phyloP scores from a whole-genome alignment of 2,329 filamentous ascomycete genomes.

The Arthrobotrys sinensis region DNA sequence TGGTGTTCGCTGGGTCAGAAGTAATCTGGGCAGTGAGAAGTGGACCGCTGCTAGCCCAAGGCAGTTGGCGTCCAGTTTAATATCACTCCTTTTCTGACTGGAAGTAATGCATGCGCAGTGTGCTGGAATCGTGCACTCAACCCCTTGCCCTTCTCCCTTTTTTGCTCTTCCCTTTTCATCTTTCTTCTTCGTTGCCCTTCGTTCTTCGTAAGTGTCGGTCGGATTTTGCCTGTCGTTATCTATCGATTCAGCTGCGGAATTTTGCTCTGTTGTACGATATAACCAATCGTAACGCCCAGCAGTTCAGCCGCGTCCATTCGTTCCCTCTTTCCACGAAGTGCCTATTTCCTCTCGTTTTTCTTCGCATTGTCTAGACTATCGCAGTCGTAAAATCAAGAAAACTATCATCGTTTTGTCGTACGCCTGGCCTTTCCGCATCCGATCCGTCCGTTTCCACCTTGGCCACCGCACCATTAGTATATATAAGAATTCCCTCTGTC shows the following conservation, averaged over 20 bases:
- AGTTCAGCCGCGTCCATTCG: slow-evolving; percentile 58
- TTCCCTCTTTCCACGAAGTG: slow-evolving; percentile 25
- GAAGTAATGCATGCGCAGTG: slow-evolving; percentile 13
- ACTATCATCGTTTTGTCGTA: slow-evolving; percentile 17
- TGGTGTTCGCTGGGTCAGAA: slow-evolving; percentile 1
- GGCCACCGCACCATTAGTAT: neutral
- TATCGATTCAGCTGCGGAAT: slow-evolving; percentile 37
- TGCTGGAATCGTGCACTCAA: slow-evolving; percentile 20
- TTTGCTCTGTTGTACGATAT: slow-evolving; percentile 30
- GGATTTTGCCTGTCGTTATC: slow-evolving; percentile 20
- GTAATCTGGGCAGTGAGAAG: slow-evolving; percentile 12
- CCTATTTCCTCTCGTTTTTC: slow-evolving; percentile 3
- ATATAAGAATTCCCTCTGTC: slow-evolving; percentile 14
- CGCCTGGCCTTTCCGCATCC: slow-evolving; percentile 42
- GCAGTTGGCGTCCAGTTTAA: slow-evolving; percentile 19
- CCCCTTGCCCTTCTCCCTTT: slow-evolving; percentile 22
- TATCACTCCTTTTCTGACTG: slow-evolving; percentile 29
- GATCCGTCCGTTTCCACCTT: slow-evolving; percentile 49
- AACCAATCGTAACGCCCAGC: slow-evolving; percentile 11
- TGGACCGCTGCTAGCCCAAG: slow-evolving; percentile 15
- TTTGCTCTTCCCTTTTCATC: slow-evolving; percentile 22
- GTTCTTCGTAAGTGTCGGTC: slow-evolving; percentile 25
- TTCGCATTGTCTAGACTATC: neutral
- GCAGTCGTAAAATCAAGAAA: slow-evolving; percentile 14
- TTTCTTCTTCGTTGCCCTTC: slow-evolving; percentile 25